Evolutionary conservation across 2,329 filamentous ascomycete species (phyloP).

Genomic region (Orbilia ellipsospora): DNA sequence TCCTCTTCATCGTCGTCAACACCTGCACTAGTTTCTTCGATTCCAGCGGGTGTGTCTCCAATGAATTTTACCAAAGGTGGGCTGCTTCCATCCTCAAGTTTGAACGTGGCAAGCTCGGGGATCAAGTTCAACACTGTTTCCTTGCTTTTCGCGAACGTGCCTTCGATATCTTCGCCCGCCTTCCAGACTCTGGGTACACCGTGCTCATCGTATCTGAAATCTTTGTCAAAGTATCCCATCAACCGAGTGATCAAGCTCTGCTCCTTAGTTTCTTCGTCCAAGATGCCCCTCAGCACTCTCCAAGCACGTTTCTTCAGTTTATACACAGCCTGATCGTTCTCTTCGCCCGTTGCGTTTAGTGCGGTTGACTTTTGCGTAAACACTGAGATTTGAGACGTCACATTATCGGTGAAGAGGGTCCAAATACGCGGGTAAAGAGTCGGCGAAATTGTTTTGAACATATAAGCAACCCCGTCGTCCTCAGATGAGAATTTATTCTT

Average conservation of each 20-base stretch:
- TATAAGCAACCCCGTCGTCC: constrained; percentile 41
- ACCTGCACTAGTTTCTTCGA: constrained; percentile 79
- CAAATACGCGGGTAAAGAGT: constrained; percentile 93
- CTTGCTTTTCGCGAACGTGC: constrained; percentile 88
- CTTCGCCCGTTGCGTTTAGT: constrained; percentile 90
- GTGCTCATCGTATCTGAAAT: constrained; percentile 95
- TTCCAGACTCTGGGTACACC: constrained; percentile 97
- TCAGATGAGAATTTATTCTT: constrained; percentile 78
- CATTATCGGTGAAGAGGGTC: constrained; percentile 82
- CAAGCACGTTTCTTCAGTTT: constrained; percentile 92
- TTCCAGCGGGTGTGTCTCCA: constrained; percentile 90
- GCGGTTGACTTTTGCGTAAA: constrained; percentile 61
- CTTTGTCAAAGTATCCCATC: constrained; percentile 80
- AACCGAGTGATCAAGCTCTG: constrained; percentile 51
- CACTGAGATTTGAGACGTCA: constrained; percentile 63
- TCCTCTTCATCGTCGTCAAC: constrained; percentile 94
- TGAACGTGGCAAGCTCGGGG: constrained; percentile 86
- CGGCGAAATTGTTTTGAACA: constrained; percentile 54
- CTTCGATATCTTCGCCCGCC: constrained; percentile 96
- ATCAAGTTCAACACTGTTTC: constrained; percentile 93
- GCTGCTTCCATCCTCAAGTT: constrained; percentile 77
- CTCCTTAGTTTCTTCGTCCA: constrained; percentile 78
- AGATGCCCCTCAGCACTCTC: constrained; percentile 86
- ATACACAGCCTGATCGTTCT: constrained; percentile 94
- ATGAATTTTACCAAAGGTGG: constrained; percentile 70